These are phyloP conservation scores for Sporobolus alterniflorus DNA, from an alignment of 202 grass and related monocot species.

Conservation along the genomic window DNA sequence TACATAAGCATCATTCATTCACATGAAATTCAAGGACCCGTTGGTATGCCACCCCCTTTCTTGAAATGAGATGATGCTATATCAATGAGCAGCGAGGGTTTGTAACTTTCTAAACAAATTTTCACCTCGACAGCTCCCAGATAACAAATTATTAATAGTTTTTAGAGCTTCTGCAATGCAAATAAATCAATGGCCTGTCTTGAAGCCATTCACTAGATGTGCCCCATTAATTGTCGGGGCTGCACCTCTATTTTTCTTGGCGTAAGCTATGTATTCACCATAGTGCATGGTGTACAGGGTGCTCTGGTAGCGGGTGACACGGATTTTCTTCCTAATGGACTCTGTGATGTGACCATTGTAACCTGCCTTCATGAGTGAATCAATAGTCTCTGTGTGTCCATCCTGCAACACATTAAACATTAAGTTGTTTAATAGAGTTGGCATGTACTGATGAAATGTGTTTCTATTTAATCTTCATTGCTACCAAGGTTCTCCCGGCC, in stretches of 20 bases:
- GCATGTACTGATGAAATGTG: neutral
- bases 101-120: slow-evolving; percentile 47
- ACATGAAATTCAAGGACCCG: neutral
- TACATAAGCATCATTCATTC: slow-evolving; percentile 27
- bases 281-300: slow-evolving; percentile 90
- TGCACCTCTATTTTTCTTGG: slow-evolving; percentile 76
- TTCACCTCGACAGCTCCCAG: slow-evolving; percentile 30
- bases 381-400: slow-evolving; percentile 91
- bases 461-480: neutral
- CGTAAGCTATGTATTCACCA: slow-evolving; percentile 72
- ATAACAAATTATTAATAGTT: slow-evolving; percentile 45
- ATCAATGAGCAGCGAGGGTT: slow-evolving; percentile 41
- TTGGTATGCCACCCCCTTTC: neutral
- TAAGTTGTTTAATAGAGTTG: neutral
- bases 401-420: slow-evolving; percentile 48
- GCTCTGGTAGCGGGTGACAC: slow-evolving; percentile 88
- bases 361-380: slow-evolving; percentile 94
- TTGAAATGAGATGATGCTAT: slow-evolving; percentile 36
- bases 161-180: slow-evolving; percentile 14
- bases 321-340: slow-evolving; percentile 75
- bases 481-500: no score
- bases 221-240: slow-evolving; percentile 45
- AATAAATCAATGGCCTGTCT: slow-evolving; percentile 71
- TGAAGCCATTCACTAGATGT: slow-evolving; percentile 80
- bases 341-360: slow-evolving; percentile 82